Percentiles rank a stretch among this genome's conserved stretches.
These are phyloP conservation scores for Schizothecium vesticola DNA, from an alignment of 495 filamentous ascomycete genomes.

Conservation along the genomic window DNA sequence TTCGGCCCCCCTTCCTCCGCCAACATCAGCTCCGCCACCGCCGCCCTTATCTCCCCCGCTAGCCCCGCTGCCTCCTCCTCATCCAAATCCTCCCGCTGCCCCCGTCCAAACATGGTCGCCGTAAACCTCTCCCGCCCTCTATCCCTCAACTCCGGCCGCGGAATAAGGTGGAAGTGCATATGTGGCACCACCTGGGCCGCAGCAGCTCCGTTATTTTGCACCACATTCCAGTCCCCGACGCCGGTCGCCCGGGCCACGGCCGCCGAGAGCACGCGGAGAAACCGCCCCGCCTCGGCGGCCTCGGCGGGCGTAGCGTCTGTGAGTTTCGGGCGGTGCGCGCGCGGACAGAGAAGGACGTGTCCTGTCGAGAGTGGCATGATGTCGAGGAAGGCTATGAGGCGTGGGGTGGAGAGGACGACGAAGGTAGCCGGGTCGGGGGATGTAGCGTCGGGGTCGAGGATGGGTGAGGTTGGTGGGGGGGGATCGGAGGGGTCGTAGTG, in stretches of 20 bases:
- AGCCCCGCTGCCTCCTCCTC: conserved; percentile 71
- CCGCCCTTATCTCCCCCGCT: conserved; percentile 55
- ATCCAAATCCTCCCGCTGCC: conserved; percentile 75
- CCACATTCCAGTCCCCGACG: conserved; percentile 79
- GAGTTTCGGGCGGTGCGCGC: conserved; percentile 65
- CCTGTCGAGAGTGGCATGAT: conserved; percentile 77
- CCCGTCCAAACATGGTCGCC: conserved; percentile 77
- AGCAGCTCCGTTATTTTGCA: conserved; percentile 86
- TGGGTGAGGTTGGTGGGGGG: conserved; percentile 26
- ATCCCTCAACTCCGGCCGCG: conserved; percentile 52
- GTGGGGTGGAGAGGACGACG: conserved; percentile 65
- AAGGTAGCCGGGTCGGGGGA: conserved; percentile 48
- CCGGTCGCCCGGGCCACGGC: conserved; percentile 60
- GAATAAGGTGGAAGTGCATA: conserved; percentile 90
- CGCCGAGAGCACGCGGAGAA: conserved; percentile 68
- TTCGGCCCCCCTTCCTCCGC: conserved; percentile 45
- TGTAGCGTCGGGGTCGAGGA: conserved; percentile 28
- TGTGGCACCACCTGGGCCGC: conserved; percentile 90
- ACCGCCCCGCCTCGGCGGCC: conserved; percentile 58
- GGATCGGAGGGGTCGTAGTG: conserved; percentile 40
- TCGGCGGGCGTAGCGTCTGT: conserved; percentile 54
- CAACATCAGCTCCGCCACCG: conserved; percentile 51
- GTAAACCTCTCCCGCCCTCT: conserved; percentile 47
- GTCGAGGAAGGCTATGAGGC: conserved; percentile 80
- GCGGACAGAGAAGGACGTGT: conserved; percentile 71